A percentile compares a stretch with the other conserved stretches of the same genome.
phyloP scores from a whole-genome alignment of 2,329 filamentous ascomycete genomes.

The Clarireedia monteithiana region DNA sequence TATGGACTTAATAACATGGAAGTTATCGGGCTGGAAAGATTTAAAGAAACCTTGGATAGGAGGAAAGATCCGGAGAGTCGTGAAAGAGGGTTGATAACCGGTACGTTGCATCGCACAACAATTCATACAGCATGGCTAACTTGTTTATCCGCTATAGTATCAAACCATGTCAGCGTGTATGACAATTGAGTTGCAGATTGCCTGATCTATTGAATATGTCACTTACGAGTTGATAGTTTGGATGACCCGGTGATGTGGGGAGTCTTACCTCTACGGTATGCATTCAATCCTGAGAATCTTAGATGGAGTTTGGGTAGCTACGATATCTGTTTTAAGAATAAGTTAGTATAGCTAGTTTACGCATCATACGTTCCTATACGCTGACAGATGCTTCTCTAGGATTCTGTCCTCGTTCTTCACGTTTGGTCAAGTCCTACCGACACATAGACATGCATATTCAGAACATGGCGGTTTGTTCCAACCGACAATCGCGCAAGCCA shows the following conservation, averaged over 20 bases:
- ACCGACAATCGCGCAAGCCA: conserved; percentile 76
- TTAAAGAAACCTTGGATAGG: conserved; percentile 68
- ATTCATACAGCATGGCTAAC: too few species aligned
- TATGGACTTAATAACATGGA: conserved; percentile 68
- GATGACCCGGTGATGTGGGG: conserved; percentile 97
- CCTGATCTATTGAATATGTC: not conserved
- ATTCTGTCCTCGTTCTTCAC: conserved; percentile 72
- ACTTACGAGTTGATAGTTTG: conserved; percentile 46
- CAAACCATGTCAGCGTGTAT: conserved; percentile 84
- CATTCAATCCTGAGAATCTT: conserved; percentile 64
- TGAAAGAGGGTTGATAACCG: conserved; percentile 74
- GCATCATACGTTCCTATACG: not conserved
- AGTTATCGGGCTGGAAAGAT: conserved; percentile 66
- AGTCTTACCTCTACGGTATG: conserved; percentile 67
- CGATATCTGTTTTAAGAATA: conserved; percentile 89
- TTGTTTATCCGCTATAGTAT: conserved; percentile 45
- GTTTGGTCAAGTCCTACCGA: conserved; percentile 83
- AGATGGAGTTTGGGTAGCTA: conserved; percentile 89
- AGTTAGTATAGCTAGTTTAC: conserved; percentile 41
- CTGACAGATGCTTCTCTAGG: conserved; percentile 36
- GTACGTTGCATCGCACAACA: conserved; percentile 33
- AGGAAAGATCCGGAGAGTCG: conserved; percentile 59
- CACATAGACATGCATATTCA: conserved; percentile 72
- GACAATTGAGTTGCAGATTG: conserved; percentile 31
- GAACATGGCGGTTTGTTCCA: conserved; percentile 77